Conservation (phyloP, 1,284 basidiomycete species). For the Vanrija sp. region DNA sequence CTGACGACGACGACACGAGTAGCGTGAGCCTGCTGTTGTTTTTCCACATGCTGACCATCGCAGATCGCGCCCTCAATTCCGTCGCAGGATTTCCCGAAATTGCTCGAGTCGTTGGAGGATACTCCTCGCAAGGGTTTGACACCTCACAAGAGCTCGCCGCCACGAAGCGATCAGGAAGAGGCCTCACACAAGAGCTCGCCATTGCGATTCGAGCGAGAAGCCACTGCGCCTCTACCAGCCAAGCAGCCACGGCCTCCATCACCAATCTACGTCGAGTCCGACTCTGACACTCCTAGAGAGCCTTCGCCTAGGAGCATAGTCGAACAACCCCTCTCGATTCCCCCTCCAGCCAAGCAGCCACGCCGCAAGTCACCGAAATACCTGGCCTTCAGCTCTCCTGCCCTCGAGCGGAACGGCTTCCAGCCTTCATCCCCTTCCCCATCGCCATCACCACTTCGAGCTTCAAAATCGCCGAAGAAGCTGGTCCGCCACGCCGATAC, state of each 20-base stretch:
- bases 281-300: neutral
- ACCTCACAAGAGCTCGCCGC: neutral
- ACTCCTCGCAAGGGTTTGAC: neutral
- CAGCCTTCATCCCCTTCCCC: neutral
- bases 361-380: neutral
- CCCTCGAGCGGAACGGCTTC: neutral
- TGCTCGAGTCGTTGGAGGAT: conserved; percentile 10
- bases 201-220: neutral
- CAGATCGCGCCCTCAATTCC: conserved; percentile 21
- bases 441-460: neutral
- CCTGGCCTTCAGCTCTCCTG: neutral
- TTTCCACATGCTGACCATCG: conserved; percentile 1
- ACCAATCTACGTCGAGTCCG: neutral
- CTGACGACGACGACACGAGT: conserved; percentile 12
- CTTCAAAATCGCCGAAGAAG: neutral
- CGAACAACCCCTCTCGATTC: neutral
- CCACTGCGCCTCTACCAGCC: neutral
- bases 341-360: neutral
- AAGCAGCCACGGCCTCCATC: neutral
- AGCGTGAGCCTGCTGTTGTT: conserved; percentile 14
- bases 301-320: no score
- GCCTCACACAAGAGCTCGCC: neutral
- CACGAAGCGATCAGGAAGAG: neutral
- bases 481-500: conserved; percentile 6
- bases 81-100: conserved; percentile 23